Percentiles rank a stretch among this genome's conserved stretches.
These are phyloP conservation scores for Sphagnum contortum DNA, from an alignment of 225 moss, liverwort and hornwort species.

Conservation along the genomic window DNA sequence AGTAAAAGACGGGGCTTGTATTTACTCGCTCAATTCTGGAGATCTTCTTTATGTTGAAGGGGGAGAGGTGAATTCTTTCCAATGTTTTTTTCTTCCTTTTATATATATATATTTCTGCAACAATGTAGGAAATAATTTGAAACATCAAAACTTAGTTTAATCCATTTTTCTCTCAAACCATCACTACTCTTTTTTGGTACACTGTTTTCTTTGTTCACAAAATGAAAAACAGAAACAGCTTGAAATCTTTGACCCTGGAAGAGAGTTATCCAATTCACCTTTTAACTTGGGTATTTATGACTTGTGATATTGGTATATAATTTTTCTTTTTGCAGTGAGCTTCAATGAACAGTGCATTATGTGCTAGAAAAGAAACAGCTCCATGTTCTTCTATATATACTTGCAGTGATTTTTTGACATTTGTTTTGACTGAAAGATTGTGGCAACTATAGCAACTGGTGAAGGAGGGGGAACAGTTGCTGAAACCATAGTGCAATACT, in stretches of 20 bases:
- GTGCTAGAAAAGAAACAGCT: neutral
- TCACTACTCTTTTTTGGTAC: no score
- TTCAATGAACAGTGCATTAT: neutral
- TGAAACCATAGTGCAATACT: slow-evolving; percentile 66
- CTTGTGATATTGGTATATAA: no score
- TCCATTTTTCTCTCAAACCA: no score
- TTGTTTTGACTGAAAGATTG: slow-evolving; percentile 35
- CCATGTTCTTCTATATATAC: no score
- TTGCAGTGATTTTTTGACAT: neutral
- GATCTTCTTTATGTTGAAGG: slow-evolving; percentile 37
- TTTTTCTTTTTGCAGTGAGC: neutral
- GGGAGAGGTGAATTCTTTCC: slow-evolving; percentile 35
- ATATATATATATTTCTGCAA: neutral
- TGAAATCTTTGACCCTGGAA: no score
- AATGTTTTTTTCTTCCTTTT: neutral
- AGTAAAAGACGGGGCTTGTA: slow-evolving; percentile 42
- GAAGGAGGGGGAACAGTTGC: slow-evolving; percentile 29
- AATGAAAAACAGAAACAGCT: neutral
- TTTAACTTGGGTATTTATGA: no score
- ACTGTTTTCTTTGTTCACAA: neutral
- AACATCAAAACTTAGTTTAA: no score
- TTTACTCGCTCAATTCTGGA: slow-evolving; percentile 20
- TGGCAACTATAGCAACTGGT: slow-evolving; percentile 33
- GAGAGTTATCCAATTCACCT: no score
- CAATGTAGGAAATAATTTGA: no score